Conservation (phyloP, 129 eudicot species). For the Flaveria sonorensis region DNA sequence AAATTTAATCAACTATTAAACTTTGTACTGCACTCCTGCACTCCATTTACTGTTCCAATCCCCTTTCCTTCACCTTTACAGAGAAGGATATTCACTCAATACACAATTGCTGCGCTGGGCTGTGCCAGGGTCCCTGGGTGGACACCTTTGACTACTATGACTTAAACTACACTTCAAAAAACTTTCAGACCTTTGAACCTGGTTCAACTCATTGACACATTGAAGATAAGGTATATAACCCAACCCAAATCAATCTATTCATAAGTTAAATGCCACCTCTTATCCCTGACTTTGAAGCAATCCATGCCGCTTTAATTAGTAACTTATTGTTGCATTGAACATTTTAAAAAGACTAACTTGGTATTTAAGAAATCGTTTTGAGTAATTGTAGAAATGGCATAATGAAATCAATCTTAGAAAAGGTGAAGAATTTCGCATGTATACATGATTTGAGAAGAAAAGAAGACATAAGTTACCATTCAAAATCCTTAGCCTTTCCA, state of each 20-base stretch:
- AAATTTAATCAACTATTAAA: no score
- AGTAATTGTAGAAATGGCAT: background rate
- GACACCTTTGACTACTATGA: no score
- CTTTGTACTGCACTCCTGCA: no score
- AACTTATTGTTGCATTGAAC: background rate
- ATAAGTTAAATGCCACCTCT: background rate
- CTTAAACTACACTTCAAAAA: background rate
- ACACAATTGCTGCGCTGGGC: no score
- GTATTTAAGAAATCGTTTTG: background rate
- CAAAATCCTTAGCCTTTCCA: constrained; percentile 81
- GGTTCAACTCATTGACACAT: background rate
- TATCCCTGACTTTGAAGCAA: background rate
- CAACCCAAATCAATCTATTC: background rate
- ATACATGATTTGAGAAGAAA: constrained; percentile 2
- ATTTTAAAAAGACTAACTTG: background rate
- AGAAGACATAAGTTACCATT: constrained; percentile 54
- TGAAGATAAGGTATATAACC: background rate
- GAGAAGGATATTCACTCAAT: no score
- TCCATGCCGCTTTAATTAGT: background rate
- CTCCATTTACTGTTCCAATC: no score
- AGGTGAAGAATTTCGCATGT: background rate
- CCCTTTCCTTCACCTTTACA: no score
- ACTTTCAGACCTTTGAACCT: background rate
- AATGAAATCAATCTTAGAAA: constrained; percentile 1
- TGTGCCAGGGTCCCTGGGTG: no score